Conservation (phyloP, 768 basidiomycete genomes). For the Cyclocybe cylindracea region DNA sequence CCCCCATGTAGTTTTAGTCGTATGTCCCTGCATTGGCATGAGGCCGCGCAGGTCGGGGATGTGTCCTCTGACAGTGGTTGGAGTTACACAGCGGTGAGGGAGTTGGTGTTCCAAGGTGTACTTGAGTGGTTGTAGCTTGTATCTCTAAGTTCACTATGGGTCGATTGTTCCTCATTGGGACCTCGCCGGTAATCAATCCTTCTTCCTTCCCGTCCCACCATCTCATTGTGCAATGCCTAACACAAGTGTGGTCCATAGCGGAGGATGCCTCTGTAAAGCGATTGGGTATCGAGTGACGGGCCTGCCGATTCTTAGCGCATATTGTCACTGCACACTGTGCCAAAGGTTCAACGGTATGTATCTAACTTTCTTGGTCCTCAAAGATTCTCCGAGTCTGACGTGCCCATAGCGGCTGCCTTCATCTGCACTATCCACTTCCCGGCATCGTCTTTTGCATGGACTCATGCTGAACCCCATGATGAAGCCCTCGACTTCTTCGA, state of each 20-base stretch:
- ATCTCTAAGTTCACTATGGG: no score
- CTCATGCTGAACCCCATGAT: conserved; percentile 34
- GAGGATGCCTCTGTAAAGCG: conserved; percentile 61
- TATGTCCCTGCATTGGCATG: no score
- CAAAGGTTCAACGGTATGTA: conserved; percentile 52
- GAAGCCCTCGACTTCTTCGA: conserved; percentile 46
- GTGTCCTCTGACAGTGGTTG: no score
- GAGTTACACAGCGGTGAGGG: no score
- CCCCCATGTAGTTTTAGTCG: no score
- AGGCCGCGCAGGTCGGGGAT: no score
- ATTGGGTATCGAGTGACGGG: conserved; percentile 49
- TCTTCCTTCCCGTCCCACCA: neutral
- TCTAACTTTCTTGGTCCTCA: neutral
- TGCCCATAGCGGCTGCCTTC: conserved; percentile 53
- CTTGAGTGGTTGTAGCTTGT: no score
- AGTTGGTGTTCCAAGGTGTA: no score
- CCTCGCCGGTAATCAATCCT: neutral
- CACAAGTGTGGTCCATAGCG: conserved; percentile 31
- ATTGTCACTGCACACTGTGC: conserved; percentile 73
- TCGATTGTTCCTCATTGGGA: no score
- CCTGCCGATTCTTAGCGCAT: conserved; percentile 54
- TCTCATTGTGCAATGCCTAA: conserved; percentile 2
- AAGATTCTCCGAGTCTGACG: neutral
- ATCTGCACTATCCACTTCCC: conserved; percentile 63
- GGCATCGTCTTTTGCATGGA: conserved; percentile 55